Evolutionary conservation across 306 rosid genomes (phyloP).

Genomic region (Trifolium subterraneum): DNA sequence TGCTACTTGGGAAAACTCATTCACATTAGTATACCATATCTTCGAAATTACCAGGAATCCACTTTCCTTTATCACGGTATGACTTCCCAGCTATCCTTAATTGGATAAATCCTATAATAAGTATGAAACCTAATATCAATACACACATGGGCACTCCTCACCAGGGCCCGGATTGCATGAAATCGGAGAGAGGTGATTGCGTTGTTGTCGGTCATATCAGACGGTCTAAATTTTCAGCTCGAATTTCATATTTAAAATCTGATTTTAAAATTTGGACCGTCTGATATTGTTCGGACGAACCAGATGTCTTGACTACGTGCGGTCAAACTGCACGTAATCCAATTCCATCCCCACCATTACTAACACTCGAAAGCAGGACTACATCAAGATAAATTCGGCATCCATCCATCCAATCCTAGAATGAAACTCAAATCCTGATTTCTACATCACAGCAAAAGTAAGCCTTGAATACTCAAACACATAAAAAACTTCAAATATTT

Average conservation of each 20-base stretch:
- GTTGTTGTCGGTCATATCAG: too few relatives aligned
- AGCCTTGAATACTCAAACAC: not conserved
- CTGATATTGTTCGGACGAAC: too few relatives aligned
- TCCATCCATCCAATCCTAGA: not conserved
- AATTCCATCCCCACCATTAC: not conserved
- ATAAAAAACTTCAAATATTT: too few relatives aligned
- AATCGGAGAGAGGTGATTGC: too few relatives aligned
- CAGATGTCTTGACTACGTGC: too few relatives aligned
- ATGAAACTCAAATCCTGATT: not conserved
- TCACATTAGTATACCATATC: not conserved
- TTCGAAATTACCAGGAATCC: not conserved
- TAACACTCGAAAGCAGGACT: not conserved
- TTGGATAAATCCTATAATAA: not conserved
- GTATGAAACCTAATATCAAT: too few relatives aligned
- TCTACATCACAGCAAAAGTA: not conserved
- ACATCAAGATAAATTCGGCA: too few relatives aligned
- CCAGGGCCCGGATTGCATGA: too few relatives aligned
- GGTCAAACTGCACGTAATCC: too few relatives aligned
- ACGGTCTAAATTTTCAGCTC: too few relatives aligned
- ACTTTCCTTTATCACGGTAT: not conserved
- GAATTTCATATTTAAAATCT: too few relatives aligned
- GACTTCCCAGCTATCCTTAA: not conserved
- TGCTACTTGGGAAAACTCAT: not conserved
- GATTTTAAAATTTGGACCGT: too few relatives aligned
- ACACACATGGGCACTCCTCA: not conserved